Base-by-base conservation (phyloP, 2,329 filamentous ascomycete genomes). In the Stachybotrys elegans region DNA sequence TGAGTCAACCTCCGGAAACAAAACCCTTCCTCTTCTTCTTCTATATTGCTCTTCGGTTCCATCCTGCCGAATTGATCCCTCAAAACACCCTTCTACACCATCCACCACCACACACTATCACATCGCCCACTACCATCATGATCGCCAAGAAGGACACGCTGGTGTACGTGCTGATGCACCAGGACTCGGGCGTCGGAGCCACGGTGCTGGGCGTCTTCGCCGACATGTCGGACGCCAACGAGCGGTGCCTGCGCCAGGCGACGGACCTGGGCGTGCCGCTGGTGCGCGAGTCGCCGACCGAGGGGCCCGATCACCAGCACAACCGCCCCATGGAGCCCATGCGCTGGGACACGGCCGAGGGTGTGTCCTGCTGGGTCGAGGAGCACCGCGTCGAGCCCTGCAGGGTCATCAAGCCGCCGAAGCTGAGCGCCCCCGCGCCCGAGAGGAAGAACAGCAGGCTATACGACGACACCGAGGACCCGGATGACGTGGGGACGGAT, bases 311-410 rank as follows among this genome's bases (percentile, higher is more conserved):
- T 21, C 41, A 43, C 22, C 40, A 39, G 8, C 37, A 44, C 23
- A 51, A 59, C 40, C 40, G 48, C 6, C 50, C 55, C 16, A 21
- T 50, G 22, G 50, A 62, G 44, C 66, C 62, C 5, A 37, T 60
- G 37, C 51, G 62, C 43, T 68, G 65, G 65, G 56, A 63, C 16
- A 57, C 60, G 16, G 51, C 62, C 6, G 63, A 66, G 19, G 65
- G 65, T 5, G 51, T 53, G 34, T 50, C 59, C 9, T 65, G 60
- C 43, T 68, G 65, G 65, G 65, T 68, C 22, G 65, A 68, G 56
- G 46, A 52, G 31, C 65, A 68, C 42, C 48, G 44, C 13, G 56
- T 67, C 17, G 52, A 43, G 43, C 53, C 56, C 4, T 50, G 47
- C 29, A 44, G 46, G 25, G 40, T 57, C 3, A 34, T 8, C 9